Conservation (phyloP, 192 early-diverging fungal species). For the Pecoramyces ruminantium region DNA sequence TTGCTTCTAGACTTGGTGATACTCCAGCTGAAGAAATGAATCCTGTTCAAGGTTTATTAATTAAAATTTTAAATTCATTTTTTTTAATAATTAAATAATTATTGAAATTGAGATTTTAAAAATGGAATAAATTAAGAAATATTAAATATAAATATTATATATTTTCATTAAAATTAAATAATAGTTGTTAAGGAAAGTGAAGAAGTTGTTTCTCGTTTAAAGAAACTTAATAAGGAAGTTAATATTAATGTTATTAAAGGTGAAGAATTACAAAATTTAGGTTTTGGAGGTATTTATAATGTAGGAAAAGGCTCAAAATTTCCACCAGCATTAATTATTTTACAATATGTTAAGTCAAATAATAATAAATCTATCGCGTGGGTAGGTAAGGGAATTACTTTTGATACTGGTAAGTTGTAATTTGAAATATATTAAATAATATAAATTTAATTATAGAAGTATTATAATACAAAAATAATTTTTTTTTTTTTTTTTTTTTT, state of each 20-base stretch:
- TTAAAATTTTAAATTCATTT: too few species aligned
- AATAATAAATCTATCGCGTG: constrained; percentile 19
- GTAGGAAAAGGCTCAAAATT: constrained; percentile 25
- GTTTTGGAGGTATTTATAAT: constrained; percentile 22
- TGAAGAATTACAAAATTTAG: constrained; percentile 18
- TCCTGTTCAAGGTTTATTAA: constrained; percentile 4
- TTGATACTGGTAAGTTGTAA: constrained; percentile 17
- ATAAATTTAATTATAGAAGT: too few species aligned
- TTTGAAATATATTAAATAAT: too few species aligned
- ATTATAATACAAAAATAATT: too few species aligned
- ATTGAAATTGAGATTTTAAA: too few species aligned
- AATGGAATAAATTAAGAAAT: too few species aligned
- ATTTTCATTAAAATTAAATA: too few species aligned
- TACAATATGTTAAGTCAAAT: constrained; percentile 13
- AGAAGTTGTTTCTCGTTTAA: constrained; percentile 4
- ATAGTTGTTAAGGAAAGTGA: constrained; percentile 18
- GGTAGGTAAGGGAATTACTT: constrained; percentile 41
- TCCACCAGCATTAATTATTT: constrained; percentile 22
- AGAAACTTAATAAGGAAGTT: constrained; percentile 9
- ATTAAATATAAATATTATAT: too few species aligned
- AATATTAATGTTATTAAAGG: constrained; percentile 20
- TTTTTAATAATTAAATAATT: too few species aligned
- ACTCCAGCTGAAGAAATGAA: constrained; percentile 23
- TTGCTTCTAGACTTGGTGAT: constrained; percentile 19
- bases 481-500: too few species aligned